Conservation (phyloP, 345 rosid genomes). For the Trapa incisa region DNA sequence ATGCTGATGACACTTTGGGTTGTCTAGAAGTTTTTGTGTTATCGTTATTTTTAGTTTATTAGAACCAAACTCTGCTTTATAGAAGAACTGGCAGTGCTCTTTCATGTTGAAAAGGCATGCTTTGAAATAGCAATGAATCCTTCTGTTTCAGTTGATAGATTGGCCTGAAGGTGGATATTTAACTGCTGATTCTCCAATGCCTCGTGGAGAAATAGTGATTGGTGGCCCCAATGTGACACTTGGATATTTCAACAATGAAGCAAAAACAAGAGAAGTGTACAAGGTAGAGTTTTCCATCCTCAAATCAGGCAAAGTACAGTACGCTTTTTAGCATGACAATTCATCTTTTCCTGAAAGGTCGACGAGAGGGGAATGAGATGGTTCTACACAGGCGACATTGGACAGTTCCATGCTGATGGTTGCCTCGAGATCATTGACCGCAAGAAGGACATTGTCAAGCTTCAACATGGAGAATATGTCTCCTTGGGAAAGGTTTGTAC, state of each 20-base stretch:
- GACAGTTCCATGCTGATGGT: slow-evolving; percentile 83
- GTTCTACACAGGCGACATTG: slow-evolving; percentile 97
- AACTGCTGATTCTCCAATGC: slow-evolving; percentile 62
- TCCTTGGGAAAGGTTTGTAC: slow-evolving; percentile 82
- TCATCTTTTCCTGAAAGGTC: slow-evolving; percentile 33
- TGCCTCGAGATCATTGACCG: slow-evolving; percentile 98
- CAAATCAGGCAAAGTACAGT: not conserved
- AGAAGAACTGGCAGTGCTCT: not conserved
- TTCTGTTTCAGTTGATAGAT: slow-evolving; percentile 62
- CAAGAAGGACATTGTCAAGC: slow-evolving; percentile 92
- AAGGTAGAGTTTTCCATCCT: slow-evolving; percentile 29
- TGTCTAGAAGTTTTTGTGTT: not conserved
- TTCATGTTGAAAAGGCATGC: not conserved
- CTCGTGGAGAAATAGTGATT: slow-evolving; percentile 92
- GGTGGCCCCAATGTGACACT: slow-evolving; percentile 89
- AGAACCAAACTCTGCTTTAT: not conserved
- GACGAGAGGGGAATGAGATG: slow-evolving; percentile 92
- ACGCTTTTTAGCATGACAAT: not conserved
- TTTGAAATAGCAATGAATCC: not conserved
- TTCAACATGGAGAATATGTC: slow-evolving; percentile 97
- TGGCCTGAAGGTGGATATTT: slow-evolving; percentile 96
- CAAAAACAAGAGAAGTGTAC: slow-evolving; percentile 74
- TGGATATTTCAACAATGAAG: slow-evolving; percentile 91
- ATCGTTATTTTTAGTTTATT: not conserved
- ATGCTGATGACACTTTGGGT: not conserved